Evolutionary conservation across 768 basidiomycete genomes (phyloP), one percentile per base, ranked within the genome.

Genomic region (Tricholoma sp.): DNA sequence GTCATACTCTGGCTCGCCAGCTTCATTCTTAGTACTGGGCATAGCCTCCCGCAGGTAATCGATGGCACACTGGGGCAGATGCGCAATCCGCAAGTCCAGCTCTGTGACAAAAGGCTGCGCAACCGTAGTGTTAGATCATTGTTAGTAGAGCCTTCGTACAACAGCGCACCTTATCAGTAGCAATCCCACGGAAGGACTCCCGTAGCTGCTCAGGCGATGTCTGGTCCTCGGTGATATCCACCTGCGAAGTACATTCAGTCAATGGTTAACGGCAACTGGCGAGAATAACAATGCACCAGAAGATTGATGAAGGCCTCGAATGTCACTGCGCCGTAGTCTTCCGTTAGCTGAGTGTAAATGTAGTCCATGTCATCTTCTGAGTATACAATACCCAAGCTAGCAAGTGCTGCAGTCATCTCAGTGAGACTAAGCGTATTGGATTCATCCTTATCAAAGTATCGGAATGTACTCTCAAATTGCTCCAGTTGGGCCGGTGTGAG

Each of bases 391-490:
- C 96, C 95, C 37, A 98, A 76, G 71, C 91, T 94, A 2, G 95
- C 94, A 13, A 99, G 78, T 1, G 97, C 97, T 10, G 93, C 91
- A n/a, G 88, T 82, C 81, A 97, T 89, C 70, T 98, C 94, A 6
- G 91, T 79, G 57, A 87, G 67, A 57, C 80, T 84, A 37, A 98
- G 81, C 0, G 92, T 94, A 67, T 98, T 97, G 37, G 88, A 85
- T 63, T 91, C 89, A 62, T 98, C 94, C 59, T 85, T 85, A 71
- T 98, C 96, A 65, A 99, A 99, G 73, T 98, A 95, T 52, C 95
- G 84, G 85, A 99, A 98, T 1, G 94, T 96, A 67, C 88, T 85
- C 70, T 98, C 96, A 62, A 97, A 96, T 66, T 98, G 94, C 67
- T 98, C 96, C 20, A 98, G 78, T 66, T 94, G 93, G 12, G 93